Base-by-base conservation (phyloP, 2,329 filamentous ascomycete species). In the Xylariaceae sp. region DNA sequence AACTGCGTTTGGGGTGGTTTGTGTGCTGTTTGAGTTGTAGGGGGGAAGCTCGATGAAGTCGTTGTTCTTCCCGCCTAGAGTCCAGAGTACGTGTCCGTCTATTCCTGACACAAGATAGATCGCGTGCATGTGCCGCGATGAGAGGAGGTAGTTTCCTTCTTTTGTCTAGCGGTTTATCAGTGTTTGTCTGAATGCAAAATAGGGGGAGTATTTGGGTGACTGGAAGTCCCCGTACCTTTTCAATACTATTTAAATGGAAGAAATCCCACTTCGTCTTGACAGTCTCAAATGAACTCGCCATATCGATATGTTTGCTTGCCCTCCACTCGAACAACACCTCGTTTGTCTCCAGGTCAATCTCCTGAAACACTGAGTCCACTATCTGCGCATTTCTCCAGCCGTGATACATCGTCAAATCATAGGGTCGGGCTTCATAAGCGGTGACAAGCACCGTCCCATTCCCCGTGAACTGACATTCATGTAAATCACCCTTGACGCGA, bases 111-210 rank as follows among this genome's bases (percentile, higher is more conserved):
- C 42, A 7, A 54, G 41, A 39, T 50, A 51, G 44, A 58, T 49
- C 40, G 47, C 40, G 45, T 50, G 46, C 47, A 50, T 51, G 42
- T 58, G 53, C 11, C 56, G 43, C 18, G 41, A 42, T 13, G 47
- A 56, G 41, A 58, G 33, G 14, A 58, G 56, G 42, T 56, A 58
- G 51, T 58, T 51, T 2, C 56, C 56, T 11, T 34, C 48, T 17
- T 16, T 18, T 19, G 46, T 53, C 54, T 56, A 44, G 12, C 38
- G 18, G 4, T 5, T 14, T 12, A 6, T 45, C 22, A 33, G 42
- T 6, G 4, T 14, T 28, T 16, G 5, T 12, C 31, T 6, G 28
- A 6, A 14, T 13, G n/a, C n/a, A n/a, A 28, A 28, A 28, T 28
- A 28, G 22, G 22, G 7, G 22, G 22, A 28, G 22, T 28, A n/a